phyloP scores from a whole-genome alignment of 768 basidiomycete genomes.

The Calocybe gangraenosa region DNA sequence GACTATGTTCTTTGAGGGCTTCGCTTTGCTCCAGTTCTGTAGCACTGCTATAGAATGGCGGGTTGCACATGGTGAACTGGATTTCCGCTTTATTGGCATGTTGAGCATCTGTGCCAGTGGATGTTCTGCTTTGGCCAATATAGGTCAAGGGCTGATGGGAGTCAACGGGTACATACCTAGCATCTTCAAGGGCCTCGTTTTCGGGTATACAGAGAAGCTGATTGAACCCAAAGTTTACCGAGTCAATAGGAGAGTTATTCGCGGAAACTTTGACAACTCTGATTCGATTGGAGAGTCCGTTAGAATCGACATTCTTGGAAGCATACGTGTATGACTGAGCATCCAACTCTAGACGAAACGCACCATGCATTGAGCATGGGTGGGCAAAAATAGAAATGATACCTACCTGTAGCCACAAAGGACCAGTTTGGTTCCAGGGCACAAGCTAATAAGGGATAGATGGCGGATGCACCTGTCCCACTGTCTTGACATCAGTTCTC shows the following conservation, averaged over 20 bases:
- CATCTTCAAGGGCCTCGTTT: not conserved
- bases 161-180: not conserved
- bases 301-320: conserved; percentile 48
- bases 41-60: conserved; percentile 83
- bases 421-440: conserved; percentile 47
- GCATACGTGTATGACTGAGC: conserved; percentile 54
- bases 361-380: not conserved
- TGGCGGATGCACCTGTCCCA: conserved; percentile 87
- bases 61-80: conserved; percentile 93
- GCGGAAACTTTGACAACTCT: conserved; percentile 29
- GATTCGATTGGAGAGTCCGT: conserved; percentile 52
- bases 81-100: conserved; percentile 35
- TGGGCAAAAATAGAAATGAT: not conserved
- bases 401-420: conserved; percentile 67
- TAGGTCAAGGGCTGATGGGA: too few relatives aligned
- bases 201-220: conserved; percentile 2
- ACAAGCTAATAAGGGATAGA: conserved; percentile 80
- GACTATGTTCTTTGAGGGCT: conserved; percentile 56
- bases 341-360: conserved; percentile 59
- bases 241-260: conserved; percentile 26
- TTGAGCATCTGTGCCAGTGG: not conserved
- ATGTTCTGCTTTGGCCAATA: too few relatives aligned
- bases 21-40: conserved; percentile 63
- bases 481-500: conserved; percentile 22
- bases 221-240: conserved; percentile 14